Evolutionary conservation across 2,329 filamentous ascomycete genomes (phyloP), one percentile per base, ranked within the genome.

Genomic region (Paecilomyces fulvus): DNA sequence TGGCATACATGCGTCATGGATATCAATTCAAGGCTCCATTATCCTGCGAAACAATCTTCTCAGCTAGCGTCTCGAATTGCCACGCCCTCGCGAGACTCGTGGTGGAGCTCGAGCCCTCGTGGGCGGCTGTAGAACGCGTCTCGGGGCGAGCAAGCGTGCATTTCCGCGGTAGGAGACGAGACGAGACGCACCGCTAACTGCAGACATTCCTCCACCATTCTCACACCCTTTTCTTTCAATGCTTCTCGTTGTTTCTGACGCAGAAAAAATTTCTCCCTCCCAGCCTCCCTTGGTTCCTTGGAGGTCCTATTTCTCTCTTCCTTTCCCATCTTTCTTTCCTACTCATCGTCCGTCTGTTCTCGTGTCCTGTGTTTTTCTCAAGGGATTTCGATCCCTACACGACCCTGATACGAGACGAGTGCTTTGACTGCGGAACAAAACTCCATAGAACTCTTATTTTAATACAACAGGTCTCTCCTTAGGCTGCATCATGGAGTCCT

Each of bases 81-180:
- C 23, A 49, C 21, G 48, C 14, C 48, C 21, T 20, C 30, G 56
- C 28, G 49, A 52, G 37, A 30, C 58, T 50, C 53, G 57, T 57
- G 59, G 67, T 71, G 68, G 66, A 70, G 65, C 60, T 59, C 53
- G 49, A 31, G 58, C 53, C 60, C 66, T 70, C 61, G 63, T 63
- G 64, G 68, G 68, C 68, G 69, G 63, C 68, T 71, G 70, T 69
- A 63, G 68, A 71, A 72, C 69, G 69, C 69, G 69, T 72, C 69
- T 71, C 67, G 64, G 64, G 67, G 55, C 58, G 70, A 49, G 67
- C 67, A 71, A 70, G 68, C 69, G 69, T 71, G 69, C 69, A 69
- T 70, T 70, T 70, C 68, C 69, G 68, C 69, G 68, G 63, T 68
- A 67, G 66, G 63, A 58, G 60, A 49, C 48, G 58, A 69, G 66